Base-by-base conservation (phyloP, 768 basidiomycete species). In the Boletales sp. region DNA sequence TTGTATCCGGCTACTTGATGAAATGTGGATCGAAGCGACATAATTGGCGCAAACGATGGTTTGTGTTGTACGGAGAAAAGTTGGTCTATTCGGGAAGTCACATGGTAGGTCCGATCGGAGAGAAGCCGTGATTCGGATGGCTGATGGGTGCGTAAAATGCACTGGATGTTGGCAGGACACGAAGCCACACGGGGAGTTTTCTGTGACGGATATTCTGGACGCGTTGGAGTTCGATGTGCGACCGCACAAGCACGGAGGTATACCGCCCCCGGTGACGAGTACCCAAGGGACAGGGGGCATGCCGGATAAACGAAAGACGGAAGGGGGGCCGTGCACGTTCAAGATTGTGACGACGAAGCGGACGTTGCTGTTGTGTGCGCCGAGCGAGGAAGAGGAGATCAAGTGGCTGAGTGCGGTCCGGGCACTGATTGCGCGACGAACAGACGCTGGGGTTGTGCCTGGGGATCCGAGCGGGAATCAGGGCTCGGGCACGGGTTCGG, bases 31-130 rank as follows among this genome's bases (percentile, higher is more conserved):
- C 86, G 39, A 92, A 94, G 58, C 81, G 95, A 62, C 86, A 89
- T 60, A 90, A 83, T 57, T 99, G 97, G 97, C 80, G 93, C 49
- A 98, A 99, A 70, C 74, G 97, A 27, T 98, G 94, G 95, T 98
- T 99, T 61, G 84, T 90, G 34, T 74, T 99, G n/a, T 92, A 86
- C 35, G 84, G 84, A 35, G 90, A 93, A 60, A 88, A 84, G 63
- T 71, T 99, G 46, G 72, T 91, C 32, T 99, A 99, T 72, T 86
- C 84, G 10, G 83, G 84, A 43, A 94, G 87, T 65, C 97, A 99
- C 72, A 98, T 98, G 94, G 94, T 95, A 62, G 54, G 85, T 76
- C 21, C 49, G 58, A 54, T 56, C 40, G 56, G 39, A 37, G 18
- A 18, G 34, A 14, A 18, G 32, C 7, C 7, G 24, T 24, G 39